These are phyloP conservation scores for Septoria petroselini DNA, from an alignment of 2,329 filamentous ascomycete genomes.

Conservation along the genomic window DNA sequence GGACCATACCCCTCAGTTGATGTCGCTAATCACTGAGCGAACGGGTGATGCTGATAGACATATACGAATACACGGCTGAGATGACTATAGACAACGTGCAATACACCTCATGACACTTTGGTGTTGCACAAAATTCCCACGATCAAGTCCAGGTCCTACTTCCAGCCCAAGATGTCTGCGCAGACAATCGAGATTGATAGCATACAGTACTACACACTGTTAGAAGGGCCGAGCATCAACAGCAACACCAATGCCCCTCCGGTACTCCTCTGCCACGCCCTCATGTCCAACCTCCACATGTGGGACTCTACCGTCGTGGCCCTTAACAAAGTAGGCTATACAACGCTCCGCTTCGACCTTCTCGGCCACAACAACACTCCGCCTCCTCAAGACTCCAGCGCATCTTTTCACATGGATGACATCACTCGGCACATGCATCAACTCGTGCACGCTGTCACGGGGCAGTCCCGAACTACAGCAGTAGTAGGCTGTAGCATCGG, in stretches of 20 bases:
- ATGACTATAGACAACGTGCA: too few species aligned
- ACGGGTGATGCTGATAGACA: too few species aligned
- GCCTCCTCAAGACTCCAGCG: conserved; percentile 15
- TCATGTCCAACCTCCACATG: conserved; percentile 34
- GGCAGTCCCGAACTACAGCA: conserved; percentile 22
- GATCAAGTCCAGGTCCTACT: not conserved
- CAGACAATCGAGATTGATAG: conserved; percentile 26
- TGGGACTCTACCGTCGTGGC: conserved; percentile 29
- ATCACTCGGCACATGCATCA: conserved; percentile 30
- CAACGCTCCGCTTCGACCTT: conserved; percentile 33
- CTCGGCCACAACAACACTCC: conserved; percentile 31
- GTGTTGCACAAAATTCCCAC: too few species aligned
- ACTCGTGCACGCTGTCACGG: conserved; percentile 22
- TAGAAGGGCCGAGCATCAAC: conserved; percentile 20
- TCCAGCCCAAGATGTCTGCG: conserved; percentile 1
- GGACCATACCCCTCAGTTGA: not conserved
- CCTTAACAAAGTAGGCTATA: conserved; percentile 28
- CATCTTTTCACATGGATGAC: conserved; percentile 27
- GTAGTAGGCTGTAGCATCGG: conserved; percentile 34
- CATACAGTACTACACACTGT: conserved; percentile 31
- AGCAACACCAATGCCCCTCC: conserved; percentile 5
- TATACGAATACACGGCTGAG: too few species aligned
- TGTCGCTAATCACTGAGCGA: too few species aligned
- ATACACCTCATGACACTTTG: too few species aligned
- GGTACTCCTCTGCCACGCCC: conserved; percentile 32